Percentiles rank a stretch among this genome's conserved stretches.
Conservation (phyloP, 805 yeast species). For the Nakazawaea wyomingensis region DNA sequence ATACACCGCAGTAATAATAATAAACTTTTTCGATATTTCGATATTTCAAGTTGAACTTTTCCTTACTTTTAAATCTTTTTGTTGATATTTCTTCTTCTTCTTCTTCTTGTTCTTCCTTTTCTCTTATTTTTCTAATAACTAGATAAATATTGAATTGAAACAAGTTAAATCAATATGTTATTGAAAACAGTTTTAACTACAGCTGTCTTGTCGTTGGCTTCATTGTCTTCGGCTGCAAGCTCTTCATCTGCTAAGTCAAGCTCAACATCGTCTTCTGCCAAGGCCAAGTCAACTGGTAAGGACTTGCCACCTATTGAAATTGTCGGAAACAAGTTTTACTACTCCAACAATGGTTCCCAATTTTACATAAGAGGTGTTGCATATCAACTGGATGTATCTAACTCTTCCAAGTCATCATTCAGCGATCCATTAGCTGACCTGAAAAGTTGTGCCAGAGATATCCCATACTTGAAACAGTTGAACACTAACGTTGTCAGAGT, state of each 20-base stretch:
- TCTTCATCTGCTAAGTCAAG: conserved; percentile 12
- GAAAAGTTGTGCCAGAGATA: conserved; percentile 61
- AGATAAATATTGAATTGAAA: too few relatives aligned
- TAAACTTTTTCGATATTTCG: too few relatives aligned
- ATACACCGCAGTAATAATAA: too few relatives aligned
- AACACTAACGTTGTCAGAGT: conserved; percentile 71
- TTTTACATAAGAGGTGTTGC: conserved; percentile 77
- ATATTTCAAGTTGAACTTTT: too few relatives aligned
- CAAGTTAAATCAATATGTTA: not conserved
- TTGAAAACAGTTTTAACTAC: not conserved
- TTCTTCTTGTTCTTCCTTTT: not conserved
- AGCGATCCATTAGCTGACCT: conserved; percentile 69
- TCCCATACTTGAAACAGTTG: conserved; percentile 60
- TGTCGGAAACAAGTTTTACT: conserved; percentile 74
- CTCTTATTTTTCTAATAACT: not conserved
- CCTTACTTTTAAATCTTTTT: too few relatives aligned
- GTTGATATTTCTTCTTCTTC: too few relatives aligned
- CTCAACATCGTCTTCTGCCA: too few relatives aligned
- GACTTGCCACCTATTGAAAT: conserved; percentile 63
- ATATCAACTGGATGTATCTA: conserved; percentile 65
- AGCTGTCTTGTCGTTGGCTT: conserved; percentile 20
- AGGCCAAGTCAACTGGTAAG: too few relatives aligned
- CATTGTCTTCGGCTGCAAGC: conserved; percentile 13
- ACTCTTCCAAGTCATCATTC: conserved; percentile 39
- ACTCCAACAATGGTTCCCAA: conserved; percentile 72